Conservation (phyloP, 331 rosid genomes). For the Quercus lobata region DNA sequence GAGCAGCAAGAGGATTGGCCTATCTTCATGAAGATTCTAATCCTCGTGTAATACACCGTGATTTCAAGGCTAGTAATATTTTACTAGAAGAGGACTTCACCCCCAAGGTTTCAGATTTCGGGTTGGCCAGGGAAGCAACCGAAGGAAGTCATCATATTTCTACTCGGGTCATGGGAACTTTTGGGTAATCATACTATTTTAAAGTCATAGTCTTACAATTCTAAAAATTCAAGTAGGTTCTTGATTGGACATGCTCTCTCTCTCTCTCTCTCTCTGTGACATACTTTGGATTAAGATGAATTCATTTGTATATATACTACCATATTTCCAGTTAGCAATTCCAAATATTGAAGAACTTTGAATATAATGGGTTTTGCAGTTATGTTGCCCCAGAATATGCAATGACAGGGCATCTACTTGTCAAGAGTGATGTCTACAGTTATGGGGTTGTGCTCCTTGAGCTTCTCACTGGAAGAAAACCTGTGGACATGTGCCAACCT, state of each 20-base stretch:
- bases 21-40: conserved; percentile 98
- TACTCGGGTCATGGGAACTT: conserved; percentile 97
- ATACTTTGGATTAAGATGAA: background rate
- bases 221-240: background rate
- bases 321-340: background rate
- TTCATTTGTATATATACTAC: background rate
- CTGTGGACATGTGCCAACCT: conserved; percentile 91
- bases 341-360: background rate
- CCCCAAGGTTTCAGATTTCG: conserved; percentile 97
- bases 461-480: conserved; percentile 89
- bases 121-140: conserved; percentile 96
- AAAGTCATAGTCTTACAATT: background rate
- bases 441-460: conserved; percentile 94
- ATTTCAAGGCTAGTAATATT: conserved; percentile 92
- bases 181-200: conserved; percentile 52
- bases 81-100: conserved; percentile 88
- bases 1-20: conserved; percentile 98
- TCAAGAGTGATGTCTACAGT: conserved; percentile 95
- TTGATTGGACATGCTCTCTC: background rate
- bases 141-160: conserved; percentile 87
- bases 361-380: conserved; percentile 39
- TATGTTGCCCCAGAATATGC: conserved; percentile 99
- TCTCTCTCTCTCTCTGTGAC: background rate
- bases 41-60: conserved; percentile 94
- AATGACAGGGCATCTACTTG: conserved; percentile 97